Conservation (phyloP, 352 stramenopile genomes). For the Saprolegnia parasitica region DNA sequence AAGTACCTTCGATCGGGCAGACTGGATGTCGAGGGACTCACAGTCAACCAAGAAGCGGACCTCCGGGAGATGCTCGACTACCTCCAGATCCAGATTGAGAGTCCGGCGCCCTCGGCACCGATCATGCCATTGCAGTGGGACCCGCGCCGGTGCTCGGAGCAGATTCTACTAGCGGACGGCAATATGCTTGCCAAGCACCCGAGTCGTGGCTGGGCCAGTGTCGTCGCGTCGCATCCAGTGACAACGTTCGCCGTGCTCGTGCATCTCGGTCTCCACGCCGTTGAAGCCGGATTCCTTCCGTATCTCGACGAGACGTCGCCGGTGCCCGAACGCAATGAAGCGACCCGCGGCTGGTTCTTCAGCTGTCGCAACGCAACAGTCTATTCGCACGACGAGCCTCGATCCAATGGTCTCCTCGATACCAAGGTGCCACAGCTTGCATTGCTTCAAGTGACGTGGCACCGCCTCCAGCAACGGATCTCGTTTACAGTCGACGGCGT, state of each 20-base stretch:
- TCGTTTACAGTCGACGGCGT: too few relatives aligned
- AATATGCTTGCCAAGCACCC: neutral
- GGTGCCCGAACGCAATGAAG: too few relatives aligned
- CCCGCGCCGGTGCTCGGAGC: too few relatives aligned
- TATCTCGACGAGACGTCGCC: neutral
- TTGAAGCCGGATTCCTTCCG: neutral
- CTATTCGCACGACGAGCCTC: too few relatives aligned
- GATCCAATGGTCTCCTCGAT: too few relatives aligned
- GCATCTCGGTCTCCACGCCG: neutral
- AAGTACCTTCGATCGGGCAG: constrained; percentile 9
- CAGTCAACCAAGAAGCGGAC: neutral
- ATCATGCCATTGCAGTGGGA: neutral
- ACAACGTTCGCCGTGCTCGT: neutral
- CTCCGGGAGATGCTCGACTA: constrained; percentile 10
- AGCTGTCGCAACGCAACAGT: too few relatives aligned
- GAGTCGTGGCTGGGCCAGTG: neutral
- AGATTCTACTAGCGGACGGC: neutral
- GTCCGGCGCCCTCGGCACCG: neutral
- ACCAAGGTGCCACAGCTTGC: too few relatives aligned
- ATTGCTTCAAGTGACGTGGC: too few relatives aligned
- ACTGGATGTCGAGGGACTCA: neutral
- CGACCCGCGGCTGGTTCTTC: too few relatives aligned
- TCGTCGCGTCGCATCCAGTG: neutral
- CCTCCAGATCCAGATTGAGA: neutral
- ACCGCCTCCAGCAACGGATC: too few relatives aligned